phyloP scores from a whole-genome alignment of 257 asterid species.

The Linderniella brevidens region DNA sequence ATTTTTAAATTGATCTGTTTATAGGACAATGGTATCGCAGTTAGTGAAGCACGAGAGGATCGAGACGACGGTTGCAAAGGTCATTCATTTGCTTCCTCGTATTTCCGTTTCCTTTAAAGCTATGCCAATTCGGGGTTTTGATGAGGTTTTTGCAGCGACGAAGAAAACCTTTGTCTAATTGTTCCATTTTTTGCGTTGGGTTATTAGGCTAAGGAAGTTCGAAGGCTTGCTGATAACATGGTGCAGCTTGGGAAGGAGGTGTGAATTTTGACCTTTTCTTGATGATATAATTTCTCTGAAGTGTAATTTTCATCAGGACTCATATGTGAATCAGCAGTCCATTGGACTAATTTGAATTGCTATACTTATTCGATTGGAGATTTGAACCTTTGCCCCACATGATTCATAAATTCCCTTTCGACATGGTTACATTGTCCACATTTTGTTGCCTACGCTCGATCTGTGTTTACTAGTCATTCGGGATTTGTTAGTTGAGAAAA shows the following conservation, averaged over 20 bases:
- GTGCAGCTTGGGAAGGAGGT: slow-evolving; percentile 97
- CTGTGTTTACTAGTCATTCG: too few relatives aligned
- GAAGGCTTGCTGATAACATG: slow-evolving; percentile 93
- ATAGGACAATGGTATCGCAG: slow-evolving; percentile 92
- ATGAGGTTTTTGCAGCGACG: slow-evolving; percentile 9
- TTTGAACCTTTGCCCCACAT: too few relatives aligned
- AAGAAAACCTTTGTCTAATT: not conserved
- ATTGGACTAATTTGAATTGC: too few relatives aligned
- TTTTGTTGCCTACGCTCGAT: too few relatives aligned
- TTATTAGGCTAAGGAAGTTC: slow-evolving; percentile 81
- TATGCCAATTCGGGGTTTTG: slow-evolving; percentile 7
- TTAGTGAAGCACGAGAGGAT: slow-evolving; percentile 86
- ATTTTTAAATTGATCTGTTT: not conserved
- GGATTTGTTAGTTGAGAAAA: too few relatives aligned
- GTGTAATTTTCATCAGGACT: too few relatives aligned
- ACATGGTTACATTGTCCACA: too few relatives aligned
- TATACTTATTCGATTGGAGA: too few relatives aligned
- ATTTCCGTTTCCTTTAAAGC: not conserved
- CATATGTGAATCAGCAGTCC: too few relatives aligned
- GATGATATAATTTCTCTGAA: not conserved
- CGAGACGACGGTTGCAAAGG: slow-evolving; percentile 91
- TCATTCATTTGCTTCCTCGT: slow-evolving; percentile 8
- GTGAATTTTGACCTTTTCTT: slow-evolving; percentile 1
- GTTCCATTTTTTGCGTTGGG: not conserved
- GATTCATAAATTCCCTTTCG: too few relatives aligned